Base-by-base conservation (phyloP, 2,329 filamentous ascomycete genomes). In the Trichoderma sp. region DNA sequence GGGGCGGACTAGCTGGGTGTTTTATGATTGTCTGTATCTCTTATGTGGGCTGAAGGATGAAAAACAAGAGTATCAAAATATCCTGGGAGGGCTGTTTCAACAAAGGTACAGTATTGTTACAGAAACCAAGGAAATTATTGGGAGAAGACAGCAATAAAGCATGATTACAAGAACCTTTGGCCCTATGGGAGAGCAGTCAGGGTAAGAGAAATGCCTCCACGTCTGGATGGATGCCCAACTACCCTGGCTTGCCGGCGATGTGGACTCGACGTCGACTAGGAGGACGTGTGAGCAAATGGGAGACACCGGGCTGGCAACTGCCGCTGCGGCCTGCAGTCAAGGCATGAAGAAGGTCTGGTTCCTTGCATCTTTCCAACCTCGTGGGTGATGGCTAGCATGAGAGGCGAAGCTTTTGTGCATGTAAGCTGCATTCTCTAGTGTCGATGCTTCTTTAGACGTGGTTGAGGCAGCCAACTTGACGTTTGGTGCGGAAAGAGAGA, bases 251-350 rank as follows among this genome's bases (percentile, higher is more conserved):
- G 34, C 34, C 34, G 48, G 15, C 39, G 15, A 45, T 57, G 54
- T 43, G 24, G 41, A 48, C 57, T 51, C 45, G 15, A 34, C 17
- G 58, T 44, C 21, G 43, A 41, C 59, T 62, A 62, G 48, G 30
- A 48, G 54, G 26, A 62, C 54, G 43, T 24, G 21, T 62, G 48
- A 24, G 48, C 59, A 54, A 44, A 62, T 62, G 39, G 59, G 59
- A 50, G 44, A 44, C 12, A 17, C 10, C 34, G 7, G 55, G 19
- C n/a, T 14, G 0, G 30, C 26, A 48, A 28, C 44, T 59, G 43
- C 43, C 43, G 56, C 26, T 39, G 34, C 39, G 24, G 41, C 56
- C 43, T 59, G 56, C 56, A 52, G 50, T 56, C 41, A 45, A 52
- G 39, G 58, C 19, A 51, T 52, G 48, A 61, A 52, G 21, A 34